Conservation (phyloP, 768 basidiomycete species). For the Boletus rubroflammeus region DNA sequence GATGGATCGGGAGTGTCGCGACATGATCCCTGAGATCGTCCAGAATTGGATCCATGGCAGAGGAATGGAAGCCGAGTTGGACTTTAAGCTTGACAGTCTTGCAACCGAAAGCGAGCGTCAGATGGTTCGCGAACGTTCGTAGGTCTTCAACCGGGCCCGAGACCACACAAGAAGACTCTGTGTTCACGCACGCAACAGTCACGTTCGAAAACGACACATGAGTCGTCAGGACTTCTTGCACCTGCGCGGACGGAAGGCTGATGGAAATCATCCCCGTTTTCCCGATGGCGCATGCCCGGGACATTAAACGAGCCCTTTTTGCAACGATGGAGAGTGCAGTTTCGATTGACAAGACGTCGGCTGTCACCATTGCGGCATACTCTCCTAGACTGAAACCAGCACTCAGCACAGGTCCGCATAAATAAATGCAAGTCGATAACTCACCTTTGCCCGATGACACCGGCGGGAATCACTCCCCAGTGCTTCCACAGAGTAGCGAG, state of each 20-base stretch:
- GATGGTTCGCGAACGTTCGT: conserved; percentile 36
- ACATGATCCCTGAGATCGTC: conserved; percentile 45
- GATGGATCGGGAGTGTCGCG: conserved; percentile 32
- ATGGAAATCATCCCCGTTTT: conserved; percentile 64
- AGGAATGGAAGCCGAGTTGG: conserved; percentile 64
- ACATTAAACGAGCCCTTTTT: conserved; percentile 54
- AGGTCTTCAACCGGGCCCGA: conserved; percentile 51
- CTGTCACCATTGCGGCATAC: conserved; percentile 66
- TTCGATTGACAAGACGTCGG: conserved; percentile 53
- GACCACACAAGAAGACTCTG: conserved; percentile 52
- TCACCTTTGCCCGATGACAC: conserved; percentile 71
- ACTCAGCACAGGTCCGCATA: neutral
- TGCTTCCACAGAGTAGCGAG: conserved; percentile 61
- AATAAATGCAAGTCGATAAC: conserved; percentile 9
- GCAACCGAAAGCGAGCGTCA: conserved; percentile 36
- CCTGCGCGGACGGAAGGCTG: conserved; percentile 33
- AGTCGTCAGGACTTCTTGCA: conserved; percentile 35
- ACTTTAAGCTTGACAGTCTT: conserved; percentile 46
- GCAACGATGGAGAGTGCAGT: conserved; percentile 59
- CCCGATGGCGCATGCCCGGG: conserved; percentile 40
- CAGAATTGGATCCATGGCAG: conserved; percentile 57
- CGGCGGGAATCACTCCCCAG: conserved; percentile 62
- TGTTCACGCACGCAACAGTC: conserved; percentile 61
- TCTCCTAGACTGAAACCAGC: conserved; percentile 59
- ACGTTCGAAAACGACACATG: conserved; percentile 36